phyloP scores from a whole-genome alignment of 805 yeast species.

The Saccharomycopsis fermentans region DNA sequence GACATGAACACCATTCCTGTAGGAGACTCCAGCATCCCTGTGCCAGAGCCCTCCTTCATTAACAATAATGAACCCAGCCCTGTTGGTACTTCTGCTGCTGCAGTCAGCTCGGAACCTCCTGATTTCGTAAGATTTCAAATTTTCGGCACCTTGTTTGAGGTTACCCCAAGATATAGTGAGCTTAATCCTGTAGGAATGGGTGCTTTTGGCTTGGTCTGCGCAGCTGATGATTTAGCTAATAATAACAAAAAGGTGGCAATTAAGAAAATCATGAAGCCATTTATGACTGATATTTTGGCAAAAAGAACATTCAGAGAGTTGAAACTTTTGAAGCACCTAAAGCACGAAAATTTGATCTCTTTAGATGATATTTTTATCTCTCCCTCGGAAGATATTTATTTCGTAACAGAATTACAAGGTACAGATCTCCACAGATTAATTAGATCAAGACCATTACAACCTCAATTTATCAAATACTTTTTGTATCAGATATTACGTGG shows the following conservation, averaged over 20 bases:
- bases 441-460: constrained; percentile 88
- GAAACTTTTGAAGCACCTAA: constrained; percentile 81
- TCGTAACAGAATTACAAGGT: constrained; percentile 94
- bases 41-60: background rate
- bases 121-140: constrained; percentile 62
- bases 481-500: constrained; percentile 90
- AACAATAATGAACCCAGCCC: background rate
- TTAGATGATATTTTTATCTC: constrained; percentile 88
- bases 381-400: constrained; percentile 90
- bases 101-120: background rate
- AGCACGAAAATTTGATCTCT: constrained; percentile 90
- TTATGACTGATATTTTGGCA: constrained; percentile 87
- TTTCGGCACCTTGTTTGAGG: constrained; percentile 91
- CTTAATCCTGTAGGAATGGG: constrained; percentile 99
- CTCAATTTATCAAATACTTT: constrained; percentile 94
- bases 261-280: constrained; percentile 96
- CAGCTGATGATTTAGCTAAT: constrained; percentile 86
- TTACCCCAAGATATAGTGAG: constrained; percentile 81
- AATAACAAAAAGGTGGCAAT: constrained; percentile 84
- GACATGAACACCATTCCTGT: background rate
- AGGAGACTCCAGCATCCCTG: background rate
- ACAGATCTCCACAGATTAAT: constrained; percentile 88
- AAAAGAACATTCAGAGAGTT: constrained; percentile 95
- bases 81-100: background rate
- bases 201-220: constrained; percentile 95